A percentile compares a stretch with the other conserved stretches of the same genome.
phyloP scores from a whole-genome alignment of 1,284 basidiomycete genomes.

The Puccinia horiana region DNA sequence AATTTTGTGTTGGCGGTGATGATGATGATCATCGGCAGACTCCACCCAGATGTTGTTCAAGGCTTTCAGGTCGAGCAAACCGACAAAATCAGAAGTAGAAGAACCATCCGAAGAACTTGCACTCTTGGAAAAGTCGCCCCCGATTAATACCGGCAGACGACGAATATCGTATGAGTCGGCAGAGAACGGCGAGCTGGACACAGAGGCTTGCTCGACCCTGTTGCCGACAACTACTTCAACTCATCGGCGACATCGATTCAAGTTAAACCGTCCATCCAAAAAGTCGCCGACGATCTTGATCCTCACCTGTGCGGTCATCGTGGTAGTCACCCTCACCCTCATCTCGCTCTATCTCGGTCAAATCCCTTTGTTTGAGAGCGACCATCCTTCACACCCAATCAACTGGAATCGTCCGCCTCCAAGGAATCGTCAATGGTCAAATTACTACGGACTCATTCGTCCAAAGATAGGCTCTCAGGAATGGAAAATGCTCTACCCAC shows the following conservation, averaged over 20 bases:
- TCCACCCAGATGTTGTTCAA: neutral
- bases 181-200: neutral
- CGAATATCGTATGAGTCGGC: slow-evolving; percentile 3
- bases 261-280: neutral
- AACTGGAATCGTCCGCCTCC: slow-evolving; percentile 16
- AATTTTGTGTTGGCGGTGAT: neutral
- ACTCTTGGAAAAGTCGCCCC: neutral
- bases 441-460: slow-evolving; percentile 1
- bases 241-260: slow-evolving; percentile 27
- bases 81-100: slow-evolving; percentile 22
- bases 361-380: neutral
- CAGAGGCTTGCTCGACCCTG: neutral
- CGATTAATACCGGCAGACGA: neutral
- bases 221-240: neutral
- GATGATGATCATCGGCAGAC: too few species aligned
- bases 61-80: neutral
- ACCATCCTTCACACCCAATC: neutral
- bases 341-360: slow-evolving; percentile 1
- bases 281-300: slow-evolving; percentile 7
- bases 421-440: neutral
- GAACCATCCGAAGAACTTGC: neutral
- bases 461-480: slow-evolving; percentile 26
- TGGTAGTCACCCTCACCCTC: neutral
- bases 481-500: slow-evolving; percentile 41
- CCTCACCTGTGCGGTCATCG: neutral